These are phyloP conservation scores for Tagetes patula DNA, from an alignment of 129 eudicot species.

Conservation along the genomic window DNA sequence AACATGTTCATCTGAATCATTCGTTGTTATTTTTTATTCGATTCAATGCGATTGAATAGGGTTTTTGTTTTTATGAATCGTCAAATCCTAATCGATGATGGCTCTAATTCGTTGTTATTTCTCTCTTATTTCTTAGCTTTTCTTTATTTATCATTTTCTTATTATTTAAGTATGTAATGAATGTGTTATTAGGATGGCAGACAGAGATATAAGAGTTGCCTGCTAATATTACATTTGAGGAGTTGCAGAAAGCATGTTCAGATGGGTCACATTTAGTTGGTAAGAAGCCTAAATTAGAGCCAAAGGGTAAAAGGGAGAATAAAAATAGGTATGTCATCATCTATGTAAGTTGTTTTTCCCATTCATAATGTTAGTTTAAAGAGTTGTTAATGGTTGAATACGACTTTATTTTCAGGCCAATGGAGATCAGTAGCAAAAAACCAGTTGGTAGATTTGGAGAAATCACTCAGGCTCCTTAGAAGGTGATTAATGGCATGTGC, in stretches of 20 bases:
- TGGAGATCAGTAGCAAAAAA: slow-evolving; percentile 90
- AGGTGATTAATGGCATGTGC: slow-evolving; percentile 37
- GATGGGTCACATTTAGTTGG: slow-evolving; percentile 67
- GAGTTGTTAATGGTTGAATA: slow-evolving; percentile 8
- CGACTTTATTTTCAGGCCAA: slow-evolving; percentile 58
- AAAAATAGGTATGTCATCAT: slow-evolving; percentile 57
- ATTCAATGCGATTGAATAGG: too few relatives aligned
- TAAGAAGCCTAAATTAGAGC: slow-evolving; percentile 52
- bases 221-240: slow-evolving; percentile 84
- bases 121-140: too few relatives aligned
- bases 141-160: neutral
- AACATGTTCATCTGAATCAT: too few relatives aligned
- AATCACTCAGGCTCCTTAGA: slow-evolving; percentile 85
- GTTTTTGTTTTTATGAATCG: too few relatives aligned
- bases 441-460: slow-evolving; percentile 83
- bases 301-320: slow-evolving; percentile 63
- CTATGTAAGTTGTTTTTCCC: neutral
- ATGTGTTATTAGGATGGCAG: slow-evolving; percentile 42
- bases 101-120: too few relatives aligned
- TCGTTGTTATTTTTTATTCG: too few relatives aligned
- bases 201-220: slow-evolving; percentile 65
- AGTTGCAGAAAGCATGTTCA: slow-evolving; percentile 75
- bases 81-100: too few relatives aligned
- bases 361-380: neutral
- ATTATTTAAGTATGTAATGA: neutral